These are phyloP conservation scores for Trichoderma aggressivum DNA, from an alignment of 2,329 filamentous ascomycete species.

Conservation along the genomic window DNA sequence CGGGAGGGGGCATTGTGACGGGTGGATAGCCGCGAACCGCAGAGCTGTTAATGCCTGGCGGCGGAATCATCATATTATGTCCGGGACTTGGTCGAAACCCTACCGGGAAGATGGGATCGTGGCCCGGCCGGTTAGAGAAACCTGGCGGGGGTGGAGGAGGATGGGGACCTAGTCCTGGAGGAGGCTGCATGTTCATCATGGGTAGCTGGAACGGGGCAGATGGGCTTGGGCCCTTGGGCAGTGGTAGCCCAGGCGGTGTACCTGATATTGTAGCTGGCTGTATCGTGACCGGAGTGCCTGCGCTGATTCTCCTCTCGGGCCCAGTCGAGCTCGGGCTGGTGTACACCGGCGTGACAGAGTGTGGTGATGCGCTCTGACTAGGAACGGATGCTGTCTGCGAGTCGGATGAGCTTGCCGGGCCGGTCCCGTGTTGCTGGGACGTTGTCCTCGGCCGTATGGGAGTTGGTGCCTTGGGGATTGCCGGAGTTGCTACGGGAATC, in stretches of 20 bases:
- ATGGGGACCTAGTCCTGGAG: slow-evolving; percentile 37
- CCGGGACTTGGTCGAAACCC: slow-evolving; percentile 44
- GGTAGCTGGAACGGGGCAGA: slow-evolving; percentile 53
- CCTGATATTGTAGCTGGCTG: slow-evolving; percentile 40
- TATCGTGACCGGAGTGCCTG: slow-evolving; percentile 29
- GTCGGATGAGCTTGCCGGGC: slow-evolving; percentile 65
- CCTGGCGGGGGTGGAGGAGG: slow-evolving; percentile 43
- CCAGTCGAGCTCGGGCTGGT: slow-evolving; percentile 62
- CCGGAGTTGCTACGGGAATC: slow-evolving; percentile 73
- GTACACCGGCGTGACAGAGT: slow-evolving; percentile 60
- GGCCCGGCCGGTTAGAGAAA: slow-evolving; percentile 58
- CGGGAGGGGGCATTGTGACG: slow-evolving; percentile 36
- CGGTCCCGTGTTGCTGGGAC: slow-evolving; percentile 77
- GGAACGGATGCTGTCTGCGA: slow-evolving; percentile 57
- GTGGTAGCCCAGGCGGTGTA: slow-evolving; percentile 52
- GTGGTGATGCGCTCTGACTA: slow-evolving; percentile 58
- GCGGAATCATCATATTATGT: slow-evolving; percentile 47
- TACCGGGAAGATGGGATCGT: slow-evolving; percentile 46
- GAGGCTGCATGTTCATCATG: slow-evolving; percentile 51
- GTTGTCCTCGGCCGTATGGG: slow-evolving; percentile 72
- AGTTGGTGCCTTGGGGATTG: slow-evolving; percentile 76
- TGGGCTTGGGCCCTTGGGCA: slow-evolving; percentile 35
- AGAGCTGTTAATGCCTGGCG: slow-evolving; percentile 49
- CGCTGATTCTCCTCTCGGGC: slow-evolving; percentile 61
- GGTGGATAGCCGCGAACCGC: slow-evolving; percentile 44